Evolutionary conservation across 1,139 yeast species (phyloP).

Genomic region (Protomyces arabidopsidicola): DNA sequence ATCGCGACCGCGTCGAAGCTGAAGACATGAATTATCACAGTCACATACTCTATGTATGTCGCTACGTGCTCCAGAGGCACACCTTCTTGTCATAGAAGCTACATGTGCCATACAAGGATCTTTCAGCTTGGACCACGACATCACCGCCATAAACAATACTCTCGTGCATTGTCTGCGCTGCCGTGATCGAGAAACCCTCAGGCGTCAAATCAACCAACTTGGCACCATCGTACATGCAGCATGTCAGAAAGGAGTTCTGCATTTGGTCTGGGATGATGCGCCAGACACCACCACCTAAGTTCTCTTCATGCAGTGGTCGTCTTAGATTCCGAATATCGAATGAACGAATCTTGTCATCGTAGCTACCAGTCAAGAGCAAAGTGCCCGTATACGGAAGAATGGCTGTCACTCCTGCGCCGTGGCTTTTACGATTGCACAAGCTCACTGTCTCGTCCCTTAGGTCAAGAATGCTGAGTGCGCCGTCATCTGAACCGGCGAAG

Average conservation of each 20-base stretch:
- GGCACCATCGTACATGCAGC: slow-evolving; percentile 29
- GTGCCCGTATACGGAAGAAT: slow-evolving; percentile 12
- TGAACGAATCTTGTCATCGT: slow-evolving; percentile 24
- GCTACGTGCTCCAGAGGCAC: slow-evolving; percentile 13
- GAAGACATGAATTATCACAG: neutral
- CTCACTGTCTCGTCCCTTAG: neutral
- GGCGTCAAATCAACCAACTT: slow-evolving; percentile 14
- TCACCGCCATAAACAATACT: slow-evolving; percentile 29
- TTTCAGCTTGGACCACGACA: neutral
- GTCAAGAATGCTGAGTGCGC: slow-evolving; percentile 16
- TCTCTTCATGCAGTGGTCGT: slow-evolving; percentile 7
- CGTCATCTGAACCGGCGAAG: slow-evolving; percentile 28
- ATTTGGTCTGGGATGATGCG: slow-evolving; percentile 17
- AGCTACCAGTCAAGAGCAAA: slow-evolving; percentile 23
- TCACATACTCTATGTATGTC: neutral
- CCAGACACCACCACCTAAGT: slow-evolving; percentile 29
- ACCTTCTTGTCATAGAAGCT: slow-evolving; percentile 27
- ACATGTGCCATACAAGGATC: slow-evolving; percentile 13
- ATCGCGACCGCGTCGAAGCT: no score
- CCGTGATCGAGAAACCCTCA: slow-evolving; percentile 1
- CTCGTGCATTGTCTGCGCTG: slow-evolving; percentile 7
- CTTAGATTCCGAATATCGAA: slow-evolving; percentile 20
- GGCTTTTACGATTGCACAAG: slow-evolving; percentile 16
- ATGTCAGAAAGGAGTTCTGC: slow-evolving; percentile 1
- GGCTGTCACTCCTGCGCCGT: slow-evolving; percentile 27